Base-by-base conservation (phyloP, 2,329 filamentous ascomycete genomes). In the Botrytis sinoallii region DNA sequence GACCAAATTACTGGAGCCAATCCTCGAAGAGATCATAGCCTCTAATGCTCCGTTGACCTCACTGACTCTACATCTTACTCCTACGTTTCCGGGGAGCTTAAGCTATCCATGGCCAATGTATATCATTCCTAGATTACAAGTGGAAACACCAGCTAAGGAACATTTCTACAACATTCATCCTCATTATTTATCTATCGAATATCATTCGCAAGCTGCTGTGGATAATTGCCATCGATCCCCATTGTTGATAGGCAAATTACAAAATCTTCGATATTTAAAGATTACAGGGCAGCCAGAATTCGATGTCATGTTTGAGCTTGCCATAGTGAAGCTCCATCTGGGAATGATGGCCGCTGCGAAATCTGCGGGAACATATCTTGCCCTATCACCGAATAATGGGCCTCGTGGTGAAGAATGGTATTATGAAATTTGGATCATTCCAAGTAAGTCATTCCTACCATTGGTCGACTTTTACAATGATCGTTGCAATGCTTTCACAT, bases 391-490 rank as follows among this genome's bases (percentile, higher is more conserved):
- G 18, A 71, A 72, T 46, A 72, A 72, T n/a, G 70, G 70, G 25
- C 70, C 63, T 35, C 60, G 70, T 55, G 70, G 70, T 16, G 48
- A 67, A n/a, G 40, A 72, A 59, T 72, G 63, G 63, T 72, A 67
- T 59, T 72, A 72, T 69, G 70, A 72, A 55, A 68, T 72, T 44
- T 72, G 70, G 70, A 69, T 72, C 48, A 40, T 16, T n/a, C 63
- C 70, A n/a, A 67, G 70, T 72, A 72, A 44, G 70, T 59, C 46
- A 71, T 52, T 25, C 16, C 16, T 52, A 38, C 38, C 10, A 52
- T 32, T 52, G 40, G 10, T 32, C 6, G 10, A 42, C 25, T 40
- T 68, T 22, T 3, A 68, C 5, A 18, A n/a, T 35, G 25, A 48
- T 38, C 3, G 7, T 42, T 44, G 18, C n/a, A 57, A 44, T 42